phyloP scores from a whole-genome alignment of 169 alveolate species.

The Theileria equi region DNA sequence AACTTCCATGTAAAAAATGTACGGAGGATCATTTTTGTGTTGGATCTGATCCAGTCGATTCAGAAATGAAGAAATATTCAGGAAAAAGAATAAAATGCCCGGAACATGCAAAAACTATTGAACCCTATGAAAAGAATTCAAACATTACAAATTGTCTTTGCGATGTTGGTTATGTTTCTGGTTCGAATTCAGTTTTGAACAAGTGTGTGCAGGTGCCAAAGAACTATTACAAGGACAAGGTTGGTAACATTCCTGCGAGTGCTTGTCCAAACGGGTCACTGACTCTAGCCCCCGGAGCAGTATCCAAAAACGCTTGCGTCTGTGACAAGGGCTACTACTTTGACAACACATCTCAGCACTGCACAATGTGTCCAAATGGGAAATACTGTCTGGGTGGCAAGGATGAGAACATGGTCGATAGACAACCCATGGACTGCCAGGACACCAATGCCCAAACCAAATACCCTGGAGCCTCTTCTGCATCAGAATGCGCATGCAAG shows the following conservation, averaged over 20 bases:
- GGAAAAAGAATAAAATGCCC: conserved; percentile 74
- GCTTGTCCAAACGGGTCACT: conserved; percentile 76
- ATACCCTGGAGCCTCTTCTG: conserved; percentile 42
- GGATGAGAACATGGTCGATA: conserved; percentile 12
- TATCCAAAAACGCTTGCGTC: conserved; percentile 55
- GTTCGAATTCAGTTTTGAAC: not conserved
- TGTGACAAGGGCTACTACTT: conserved; percentile 64
- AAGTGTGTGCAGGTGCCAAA: conserved; percentile 60
- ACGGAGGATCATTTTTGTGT: conserved; percentile 77
- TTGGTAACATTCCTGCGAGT: conserved; percentile 66
- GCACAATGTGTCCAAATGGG: conserved; percentile 77
- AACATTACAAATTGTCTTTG: conserved; percentile 70
- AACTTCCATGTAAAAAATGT: conserved; percentile 69
- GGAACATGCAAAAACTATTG: conserved; percentile 61
- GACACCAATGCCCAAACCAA: conserved; percentile 55
- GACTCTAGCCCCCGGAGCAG: conserved; percentile 69
- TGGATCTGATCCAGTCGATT: conserved; percentile 69
- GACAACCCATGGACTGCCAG: conserved; percentile 59
- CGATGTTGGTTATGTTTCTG: conserved; percentile 61
- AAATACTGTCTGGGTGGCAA: conserved; percentile 76
- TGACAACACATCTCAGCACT: conserved; percentile 5
- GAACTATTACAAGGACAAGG: conserved; percentile 66
- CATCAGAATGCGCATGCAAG: conserved; percentile 64
- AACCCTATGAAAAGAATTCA: conserved; percentile 66
- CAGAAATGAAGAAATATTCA: conserved; percentile 41